phyloP scores from a whole-genome alignment of 139 green algal species.

The Zygnema circumcarinatum region DNA sequence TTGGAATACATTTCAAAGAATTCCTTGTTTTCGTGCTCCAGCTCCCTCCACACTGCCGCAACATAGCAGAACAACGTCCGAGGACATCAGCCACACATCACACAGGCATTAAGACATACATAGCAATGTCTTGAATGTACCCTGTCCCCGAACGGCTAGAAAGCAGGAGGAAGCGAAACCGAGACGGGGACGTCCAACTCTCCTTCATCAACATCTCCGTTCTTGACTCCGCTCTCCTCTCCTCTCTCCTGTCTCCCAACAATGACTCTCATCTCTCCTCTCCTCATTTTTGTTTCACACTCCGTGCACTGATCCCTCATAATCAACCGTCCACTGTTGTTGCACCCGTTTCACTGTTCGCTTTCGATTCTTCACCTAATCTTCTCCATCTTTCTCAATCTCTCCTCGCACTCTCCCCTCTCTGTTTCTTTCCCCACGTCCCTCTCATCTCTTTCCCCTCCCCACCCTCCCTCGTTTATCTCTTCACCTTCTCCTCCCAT shows the following conservation, averaged over 20 bases:
- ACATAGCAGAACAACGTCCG: not conserved
- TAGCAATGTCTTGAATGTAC: not conserved
- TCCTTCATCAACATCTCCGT: too few relatives aligned
- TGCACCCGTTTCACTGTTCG: slow-evolving; percentile 12
- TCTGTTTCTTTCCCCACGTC: not conserved
- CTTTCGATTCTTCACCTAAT: slow-evolving; percentile 9
- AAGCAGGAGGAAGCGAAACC: too few relatives aligned
- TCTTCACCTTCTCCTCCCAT: not conserved
- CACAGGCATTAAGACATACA: slow-evolving; percentile 4
- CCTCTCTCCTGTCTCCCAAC: not conserved
- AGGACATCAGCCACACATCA: not conserved
- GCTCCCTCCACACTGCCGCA: slow-evolving; percentile 42
- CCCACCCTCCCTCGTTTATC: not conserved
- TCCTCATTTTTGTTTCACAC: too few relatives aligned
- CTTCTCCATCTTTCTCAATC: not conserved
- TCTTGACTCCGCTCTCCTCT: not conserved
- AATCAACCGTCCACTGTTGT: too few relatives aligned
- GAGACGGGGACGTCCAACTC: too few relatives aligned
- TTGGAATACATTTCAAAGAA: slow-evolving; percentile 55
- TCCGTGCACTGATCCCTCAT: too few relatives aligned
- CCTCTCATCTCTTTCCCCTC: not conserved
- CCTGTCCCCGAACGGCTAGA: not conserved
- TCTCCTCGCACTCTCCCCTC: slow-evolving; percentile 3
- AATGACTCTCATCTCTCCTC: not conserved
- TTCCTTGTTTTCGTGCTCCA: slow-evolving; percentile 60